A percentile compares a stretch with the other conserved stretches of the same genome.
Evolutionary conservation across 495 filamentous ascomycete genomes (phyloP).

Genomic region (Lophiostoma macrostomum): DNA sequence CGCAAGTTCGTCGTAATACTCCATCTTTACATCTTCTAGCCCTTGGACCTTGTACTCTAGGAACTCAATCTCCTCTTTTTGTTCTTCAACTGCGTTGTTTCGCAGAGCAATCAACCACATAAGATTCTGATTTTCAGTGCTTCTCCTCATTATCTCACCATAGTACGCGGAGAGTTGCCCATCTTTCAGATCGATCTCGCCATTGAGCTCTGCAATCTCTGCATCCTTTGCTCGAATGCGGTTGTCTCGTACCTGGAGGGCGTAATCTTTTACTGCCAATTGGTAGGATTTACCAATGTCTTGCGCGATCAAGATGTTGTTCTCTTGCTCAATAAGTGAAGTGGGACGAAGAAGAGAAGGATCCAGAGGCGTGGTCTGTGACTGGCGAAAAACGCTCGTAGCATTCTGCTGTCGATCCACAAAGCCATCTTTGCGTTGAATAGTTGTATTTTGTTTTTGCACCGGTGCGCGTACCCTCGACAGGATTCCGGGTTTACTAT

Average conservation of each 20-base stretch:
- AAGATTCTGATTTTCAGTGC: too few relatives aligned
- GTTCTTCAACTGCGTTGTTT: too few relatives aligned
- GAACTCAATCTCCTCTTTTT: too few relatives aligned
- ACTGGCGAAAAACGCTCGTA: background rate
- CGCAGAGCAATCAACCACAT: too few relatives aligned
- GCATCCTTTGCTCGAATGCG: background rate
- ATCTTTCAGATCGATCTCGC: background rate
- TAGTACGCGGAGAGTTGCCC: background rate
- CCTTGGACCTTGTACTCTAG: too few relatives aligned
- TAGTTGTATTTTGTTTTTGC: too few relatives aligned
- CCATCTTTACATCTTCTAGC: too few relatives aligned
- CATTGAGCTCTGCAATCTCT: background rate
- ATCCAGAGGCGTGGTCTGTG: background rate
- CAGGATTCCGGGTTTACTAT: too few relatives aligned
- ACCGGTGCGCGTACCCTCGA: too few relatives aligned
- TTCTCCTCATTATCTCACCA: background rate
- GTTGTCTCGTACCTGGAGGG: background rate
- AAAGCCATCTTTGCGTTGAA: too few relatives aligned
- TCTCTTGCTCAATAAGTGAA: background rate
- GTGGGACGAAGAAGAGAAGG: background rate
- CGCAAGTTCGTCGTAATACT: too few relatives aligned
- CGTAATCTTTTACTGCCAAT: background rate
- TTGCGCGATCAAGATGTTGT: background rate
- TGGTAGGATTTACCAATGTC: slow-evolving; percentile 2
- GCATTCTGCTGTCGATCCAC: too few relatives aligned